Conservation (phyloP, 257 asterid species). For the Solanum ossicruentum region DNA sequence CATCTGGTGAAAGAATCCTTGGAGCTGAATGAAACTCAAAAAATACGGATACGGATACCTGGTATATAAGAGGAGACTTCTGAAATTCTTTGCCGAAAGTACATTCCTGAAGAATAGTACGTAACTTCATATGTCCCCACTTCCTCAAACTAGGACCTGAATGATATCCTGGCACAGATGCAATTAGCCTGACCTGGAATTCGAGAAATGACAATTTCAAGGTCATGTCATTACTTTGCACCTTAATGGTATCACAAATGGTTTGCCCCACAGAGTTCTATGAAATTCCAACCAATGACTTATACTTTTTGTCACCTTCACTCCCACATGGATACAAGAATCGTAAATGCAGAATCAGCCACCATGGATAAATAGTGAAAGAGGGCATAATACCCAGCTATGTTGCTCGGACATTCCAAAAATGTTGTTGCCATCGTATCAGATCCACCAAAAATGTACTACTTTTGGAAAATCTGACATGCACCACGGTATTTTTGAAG, state of each 20-base stretch:
- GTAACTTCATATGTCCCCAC: conserved; percentile 99
- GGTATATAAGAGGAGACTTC: conserved; percentile 83
- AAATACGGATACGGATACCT: conserved; percentile 25
- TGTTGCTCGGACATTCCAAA: neutral
- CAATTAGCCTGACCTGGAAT: conserved; percentile 85
- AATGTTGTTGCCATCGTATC: neutral
- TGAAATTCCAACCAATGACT: neutral
- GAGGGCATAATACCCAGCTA: neutral
- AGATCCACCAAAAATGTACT: neutral
- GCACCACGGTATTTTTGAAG: neutral
- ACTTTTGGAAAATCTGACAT: neutral
- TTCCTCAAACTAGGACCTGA: conserved; percentile 64
- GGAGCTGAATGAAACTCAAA: conserved; percentile 3
- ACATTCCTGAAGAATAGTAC: conserved; percentile 77
- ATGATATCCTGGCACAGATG: conserved; percentile 97
- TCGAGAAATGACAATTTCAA: neutral
- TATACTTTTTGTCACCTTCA: neutral
- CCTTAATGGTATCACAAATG: neutral
- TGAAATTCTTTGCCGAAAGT: conserved; percentile 66
- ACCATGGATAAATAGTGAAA: neutral
- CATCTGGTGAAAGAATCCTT: neutral
- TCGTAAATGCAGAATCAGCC: neutral
- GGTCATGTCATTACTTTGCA: neutral
- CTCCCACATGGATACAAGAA: neutral
- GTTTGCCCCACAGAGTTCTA: neutral